Evolutionary conservation across 1,284 basidiomycete species (phyloP).

Genomic region (Cryptococcus sp.): DNA sequence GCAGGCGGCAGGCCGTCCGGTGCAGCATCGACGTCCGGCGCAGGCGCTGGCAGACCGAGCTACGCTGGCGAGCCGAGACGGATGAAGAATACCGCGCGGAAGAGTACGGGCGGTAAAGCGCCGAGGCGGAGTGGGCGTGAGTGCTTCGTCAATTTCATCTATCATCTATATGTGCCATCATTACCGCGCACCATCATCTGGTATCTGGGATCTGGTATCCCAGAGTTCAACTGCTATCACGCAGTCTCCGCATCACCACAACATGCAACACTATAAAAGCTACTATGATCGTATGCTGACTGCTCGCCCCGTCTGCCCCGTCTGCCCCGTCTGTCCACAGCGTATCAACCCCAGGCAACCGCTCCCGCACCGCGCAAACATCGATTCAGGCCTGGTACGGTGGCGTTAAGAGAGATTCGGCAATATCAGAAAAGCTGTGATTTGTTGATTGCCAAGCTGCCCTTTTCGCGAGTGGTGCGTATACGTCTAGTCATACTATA

Average conservation of each 20-base stretch:
- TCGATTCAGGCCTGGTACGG: slow-evolving; percentile 77
- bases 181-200: too few species aligned
- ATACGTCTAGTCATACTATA: neutral
- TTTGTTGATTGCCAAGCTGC: slow-evolving; percentile 79
- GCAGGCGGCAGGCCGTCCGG: too few species aligned
- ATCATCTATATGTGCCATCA: too few species aligned
- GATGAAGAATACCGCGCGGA: slow-evolving; percentile 41
- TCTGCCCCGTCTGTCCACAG: neutral
- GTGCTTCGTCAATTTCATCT: slow-evolving; percentile 4
- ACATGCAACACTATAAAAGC: too few species aligned
- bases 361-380: slow-evolving; percentile 33
- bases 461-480: slow-evolving; percentile 86
- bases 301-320: too few species aligned
- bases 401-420: slow-evolving; percentile 86
- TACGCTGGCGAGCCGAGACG: slow-evolving; percentile 5
- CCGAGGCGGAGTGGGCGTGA: slow-evolving; percentile 30
- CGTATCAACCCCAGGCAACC: neutral
- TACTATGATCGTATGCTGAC: too few species aligned
- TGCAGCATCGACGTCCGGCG: too few species aligned
- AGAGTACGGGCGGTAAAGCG: slow-evolving; percentile 46
- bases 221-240: too few species aligned
- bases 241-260: too few species aligned
- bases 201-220: too few species aligned
- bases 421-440: slow-evolving; percentile 93
- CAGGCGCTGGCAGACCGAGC: too few species aligned